Evolutionary conservation across 805 yeast species (phyloP).

Genomic region (Wickerhamomyces rabaulensis): DNA sequence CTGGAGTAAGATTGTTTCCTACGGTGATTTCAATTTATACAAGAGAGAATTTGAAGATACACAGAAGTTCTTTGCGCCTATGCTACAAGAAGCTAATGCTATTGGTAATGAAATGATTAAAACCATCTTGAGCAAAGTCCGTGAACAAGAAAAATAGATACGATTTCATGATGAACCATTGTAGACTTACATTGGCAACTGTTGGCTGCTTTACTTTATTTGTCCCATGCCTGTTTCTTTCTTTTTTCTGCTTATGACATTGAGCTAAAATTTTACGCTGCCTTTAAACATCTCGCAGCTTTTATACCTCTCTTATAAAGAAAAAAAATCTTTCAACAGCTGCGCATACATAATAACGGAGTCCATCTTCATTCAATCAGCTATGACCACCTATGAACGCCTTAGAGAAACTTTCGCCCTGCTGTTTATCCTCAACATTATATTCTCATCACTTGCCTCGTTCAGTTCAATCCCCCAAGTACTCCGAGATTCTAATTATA

Average conservation of each 20-base stretch:
- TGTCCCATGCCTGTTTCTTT: no score
- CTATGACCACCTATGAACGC: no score
- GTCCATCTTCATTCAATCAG: no score
- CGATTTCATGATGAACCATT: background rate
- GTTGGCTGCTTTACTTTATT: no score
- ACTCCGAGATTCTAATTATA: constrained; percentile 1
- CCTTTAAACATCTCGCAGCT: no score
- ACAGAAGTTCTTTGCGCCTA: constrained; percentile 78
- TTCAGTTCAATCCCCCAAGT: background rate
- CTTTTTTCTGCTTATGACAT: no score
- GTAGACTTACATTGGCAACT: background rate
- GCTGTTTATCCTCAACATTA: background rate
- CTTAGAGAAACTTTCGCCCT: no score
- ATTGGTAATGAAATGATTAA: constrained; percentile 93
- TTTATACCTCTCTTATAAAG: no score
- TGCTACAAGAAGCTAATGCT: constrained; percentile 81
- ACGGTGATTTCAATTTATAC: constrained; percentile 72
- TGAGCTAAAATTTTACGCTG: no score
- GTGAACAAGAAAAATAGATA: background rate
- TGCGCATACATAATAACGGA: no score
- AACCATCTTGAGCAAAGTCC: constrained; percentile 48
- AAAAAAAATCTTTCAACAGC: no score
- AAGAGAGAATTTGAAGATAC: constrained; percentile 68
- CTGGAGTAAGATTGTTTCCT: constrained; percentile 80
- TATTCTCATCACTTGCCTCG: background rate